Evolutionary conservation across 2,329 filamentous ascomycete genomes (phyloP), one percentile per base, ranked within the genome.

Genomic region (Plenodomus biglobosus): DNA sequence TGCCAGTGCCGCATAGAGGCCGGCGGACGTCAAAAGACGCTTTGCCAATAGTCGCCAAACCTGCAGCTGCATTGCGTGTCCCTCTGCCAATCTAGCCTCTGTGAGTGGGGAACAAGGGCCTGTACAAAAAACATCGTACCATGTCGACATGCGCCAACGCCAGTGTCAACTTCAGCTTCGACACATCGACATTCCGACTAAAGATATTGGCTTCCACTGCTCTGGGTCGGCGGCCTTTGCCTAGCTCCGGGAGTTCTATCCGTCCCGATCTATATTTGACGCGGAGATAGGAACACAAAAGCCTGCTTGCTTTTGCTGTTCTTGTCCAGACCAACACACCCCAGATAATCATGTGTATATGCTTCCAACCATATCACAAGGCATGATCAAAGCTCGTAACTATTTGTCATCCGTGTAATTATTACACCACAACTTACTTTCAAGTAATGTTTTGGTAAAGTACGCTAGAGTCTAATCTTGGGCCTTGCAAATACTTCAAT

Each of bases 181-280:
- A 48, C 22, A 24, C 44, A 17, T 45, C 48, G 45, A 48, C 22
- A 24, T 10, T 24, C 10, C 22, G 22, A 24, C 22, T 24, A 24
- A 24, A 10, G 5, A 24, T 24, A 49, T 46, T 42, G 41, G 36
- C 8, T 52, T 16, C 48, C 48, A 36, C 21, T 38, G 21, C 38
- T 27, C 27, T 42, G 37, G 48, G 32, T 21, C 34, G 34, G 34
- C 37, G 30, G 42, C 32, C 19, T 42, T 30, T 19, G 20, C 36
- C 44, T 30, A 43, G 27, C 40, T 46, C 40, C 37, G 30, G 18
- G 22, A 24, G 11, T 36, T 19, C 22, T 19, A 24, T 27, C 30
- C 35, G 17, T 42, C 11, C 18, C 19, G 30, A 24, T 42, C 43
- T 50, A 20, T 43, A 40, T 16, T 34, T 13, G 30, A 19, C 30